phyloP scores from a whole-genome alignment of 768 basidiomycete species.

The Hemileccinum rubropunctum region DNA sequence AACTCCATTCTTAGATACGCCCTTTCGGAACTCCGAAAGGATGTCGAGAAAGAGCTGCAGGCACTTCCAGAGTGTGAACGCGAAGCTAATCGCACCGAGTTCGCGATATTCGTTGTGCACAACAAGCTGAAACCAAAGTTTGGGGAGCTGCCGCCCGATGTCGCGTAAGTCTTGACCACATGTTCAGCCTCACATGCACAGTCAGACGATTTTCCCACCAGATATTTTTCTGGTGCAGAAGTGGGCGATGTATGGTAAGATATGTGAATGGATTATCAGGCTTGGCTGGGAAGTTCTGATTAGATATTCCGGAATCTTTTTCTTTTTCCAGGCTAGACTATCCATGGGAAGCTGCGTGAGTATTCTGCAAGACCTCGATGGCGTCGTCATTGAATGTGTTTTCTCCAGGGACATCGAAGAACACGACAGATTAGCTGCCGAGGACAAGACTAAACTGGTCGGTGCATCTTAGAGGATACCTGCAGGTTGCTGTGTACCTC shows the following conservation, averaged over 20 bases:
- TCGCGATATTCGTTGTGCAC: slow-evolving; percentile 93
- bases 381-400: background rate
- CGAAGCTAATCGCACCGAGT: slow-evolving; percentile 71
- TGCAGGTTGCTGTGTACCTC: too few species aligned
- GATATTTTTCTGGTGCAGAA: slow-evolving; percentile 83
- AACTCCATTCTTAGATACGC: slow-evolving; percentile 63
- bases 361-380: slow-evolving; percentile 1
- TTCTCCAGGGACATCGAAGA: slow-evolving; percentile 65
- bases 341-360: slow-evolving; percentile 79
- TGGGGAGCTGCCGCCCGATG: slow-evolving; percentile 64
- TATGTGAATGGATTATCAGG: background rate
- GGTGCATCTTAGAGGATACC: slow-evolving; percentile 1
- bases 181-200: slow-evolving; percentile 3
- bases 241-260: slow-evolving; percentile 70
- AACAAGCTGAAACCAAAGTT: slow-evolving; percentile 90
- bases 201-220: slow-evolving; percentile 18
- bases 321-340: slow-evolving; percentile 65
- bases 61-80: slow-evolving; percentile 69
- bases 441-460: slow-evolving; percentile 32
- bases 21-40: slow-evolving; percentile 82
- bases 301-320: background rate
- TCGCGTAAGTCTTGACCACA: slow-evolving; percentile 46
- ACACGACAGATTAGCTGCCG: slow-evolving; percentile 61
- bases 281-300: slow-evolving; percentile 15
- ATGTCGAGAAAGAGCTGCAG: slow-evolving; percentile 72